A percentile compares a stretch with the other conserved stretches of the same genome.
Evolutionary conservation across 164 flowering plant genomes (phyloP).

Genomic region (Santalum album): DNA sequence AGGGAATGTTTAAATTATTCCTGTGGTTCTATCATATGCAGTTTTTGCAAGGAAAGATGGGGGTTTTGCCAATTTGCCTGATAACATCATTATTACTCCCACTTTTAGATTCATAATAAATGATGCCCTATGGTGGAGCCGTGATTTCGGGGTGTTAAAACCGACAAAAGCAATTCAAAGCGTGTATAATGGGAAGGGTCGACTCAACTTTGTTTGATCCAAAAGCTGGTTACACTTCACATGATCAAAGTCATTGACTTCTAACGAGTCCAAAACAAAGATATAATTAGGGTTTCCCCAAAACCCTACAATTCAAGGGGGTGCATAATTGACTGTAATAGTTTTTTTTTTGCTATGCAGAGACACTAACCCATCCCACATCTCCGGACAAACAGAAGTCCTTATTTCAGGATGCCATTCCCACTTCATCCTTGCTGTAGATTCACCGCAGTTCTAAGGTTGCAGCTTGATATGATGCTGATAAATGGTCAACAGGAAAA

Average conservation of each 20-base stretch:
- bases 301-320: not conserved
- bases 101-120: no score
- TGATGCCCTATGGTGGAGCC: no score
- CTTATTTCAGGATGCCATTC: slow-evolving; percentile 18
- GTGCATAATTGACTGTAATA: not conserved
- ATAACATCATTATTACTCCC: no score
- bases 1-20: no score
- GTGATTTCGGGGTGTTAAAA: no score
- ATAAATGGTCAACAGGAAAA: no score
- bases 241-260: not conserved
- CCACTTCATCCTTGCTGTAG: slow-evolving; percentile 40
- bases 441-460: slow-evolving; percentile 54
- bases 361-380: slow-evolving; percentile 10
- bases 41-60: no score
- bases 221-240: not conserved
- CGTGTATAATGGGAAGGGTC: not conserved
- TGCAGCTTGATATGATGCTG: slow-evolving; percentile 52
- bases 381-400: not conserved
- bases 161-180: no score
- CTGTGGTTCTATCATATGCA: no score
- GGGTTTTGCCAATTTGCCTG: no score
- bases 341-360: slow-evolving; percentile 9
- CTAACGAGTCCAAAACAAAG: not conserved
- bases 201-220: not conserved
- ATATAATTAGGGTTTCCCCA: not conserved